Evolutionary conservation across 306 rosid species (phyloP), one percentile per base, ranked within the genome.

Genomic region (Malus sieversii): DNA sequence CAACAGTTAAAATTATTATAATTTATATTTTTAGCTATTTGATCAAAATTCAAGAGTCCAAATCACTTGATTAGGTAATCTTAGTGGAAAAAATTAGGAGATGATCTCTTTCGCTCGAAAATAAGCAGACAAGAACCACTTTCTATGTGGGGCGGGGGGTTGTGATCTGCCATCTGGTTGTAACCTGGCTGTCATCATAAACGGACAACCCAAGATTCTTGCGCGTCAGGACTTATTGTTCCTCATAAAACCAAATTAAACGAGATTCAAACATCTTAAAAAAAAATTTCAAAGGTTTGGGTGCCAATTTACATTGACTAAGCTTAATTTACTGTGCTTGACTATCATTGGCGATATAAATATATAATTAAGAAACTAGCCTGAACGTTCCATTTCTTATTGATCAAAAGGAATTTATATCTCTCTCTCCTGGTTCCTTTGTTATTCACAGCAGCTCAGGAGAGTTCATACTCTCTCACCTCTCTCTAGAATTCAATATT

Each of bases 111-210:
- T 33, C 1, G 68, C 35, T 79, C 20, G 11, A 65, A 71, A 33
- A 29, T 45, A 55, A 74, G 75, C 68, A 78, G 86, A 87, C 73
- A 87, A 46, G 76, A 57, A 45, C 85, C 74, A 80, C 83, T 84
- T 80, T 72, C 68, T 35, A 69, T 73, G 89, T 72, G 33, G 22
- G 75, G 20, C 2, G 9, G 4, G 16, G 20, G 55, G 78, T 1
- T n/a, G 66, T 82, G 86, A 78, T 81, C 86, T 82, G 86, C 83
- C 66, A 66, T 75, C 75, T 74, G 78, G 91, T 82, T 88, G 91
- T 83, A n/a, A 81, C 82, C 85, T 68, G 75, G 79, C 84, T 87
- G 91, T 87, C 86, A 73, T 75, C 11, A 6, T 59, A 16, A 30
- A 27, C 77, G 15, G 57, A 66, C 68, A 45, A 25, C 40, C 71